Conservation (phyloP, 129 eudicot genomes). For the Lactuca saligna region DNA sequence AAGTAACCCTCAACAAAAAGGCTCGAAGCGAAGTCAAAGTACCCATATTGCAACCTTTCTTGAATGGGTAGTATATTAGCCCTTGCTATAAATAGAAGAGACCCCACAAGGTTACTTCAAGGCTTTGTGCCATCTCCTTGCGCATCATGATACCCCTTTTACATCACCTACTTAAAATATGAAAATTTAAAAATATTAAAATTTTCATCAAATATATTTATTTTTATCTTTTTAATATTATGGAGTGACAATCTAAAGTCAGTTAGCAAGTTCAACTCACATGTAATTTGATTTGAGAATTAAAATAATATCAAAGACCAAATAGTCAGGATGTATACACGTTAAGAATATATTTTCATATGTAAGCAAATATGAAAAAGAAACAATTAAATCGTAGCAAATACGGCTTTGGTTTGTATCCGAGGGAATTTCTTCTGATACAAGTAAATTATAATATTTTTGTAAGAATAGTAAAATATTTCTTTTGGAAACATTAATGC, state of each 20-base stretch:
- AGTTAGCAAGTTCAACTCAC: constrained; percentile 21
- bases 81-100: constrained; percentile 24
- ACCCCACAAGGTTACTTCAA: constrained; percentile 9
- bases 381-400: not conserved
- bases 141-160: constrained; percentile 11
- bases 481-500: not conserved
- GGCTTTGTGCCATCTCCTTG: constrained; percentile 22
- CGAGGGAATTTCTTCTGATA: constrained; percentile 10
- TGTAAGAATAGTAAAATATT: not conserved
- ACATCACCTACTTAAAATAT: constrained; percentile 22
- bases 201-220: not conserved
- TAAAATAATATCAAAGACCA: too few relatives aligned
- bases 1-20: not conserved
- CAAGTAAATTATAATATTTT: not conserved
- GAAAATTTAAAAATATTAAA: not conserved
- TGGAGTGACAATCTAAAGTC: not conserved
- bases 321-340: not conserved
- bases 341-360: not conserved
- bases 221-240: not conserved
- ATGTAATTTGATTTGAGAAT: not conserved
- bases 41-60: constrained; percentile 7
- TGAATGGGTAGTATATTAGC: not conserved
- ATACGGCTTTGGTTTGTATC: not conserved
- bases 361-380: not conserved
- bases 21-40: not conserved